Percentiles rank a stretch among this genome's conserved stretches.
phyloP scores from a whole-genome alignment of 768 basidiomycete species.

The Leccinum truebloodii region DNA sequence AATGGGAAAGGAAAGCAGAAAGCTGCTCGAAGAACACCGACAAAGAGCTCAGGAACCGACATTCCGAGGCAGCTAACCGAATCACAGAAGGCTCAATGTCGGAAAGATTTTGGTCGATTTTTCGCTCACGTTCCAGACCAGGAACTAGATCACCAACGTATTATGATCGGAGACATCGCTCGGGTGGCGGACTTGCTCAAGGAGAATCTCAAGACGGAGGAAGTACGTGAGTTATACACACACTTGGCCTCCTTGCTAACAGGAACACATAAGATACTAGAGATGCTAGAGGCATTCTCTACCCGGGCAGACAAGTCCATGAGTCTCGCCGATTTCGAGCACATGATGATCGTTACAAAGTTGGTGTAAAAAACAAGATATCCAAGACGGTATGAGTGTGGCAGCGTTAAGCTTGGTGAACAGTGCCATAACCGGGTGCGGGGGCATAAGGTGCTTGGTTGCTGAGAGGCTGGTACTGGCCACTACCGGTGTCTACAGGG shows the following conservation, averaged over 20 bases:
- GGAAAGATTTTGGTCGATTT: conserved; percentile 69
- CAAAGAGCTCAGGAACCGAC: conserved; percentile 2
- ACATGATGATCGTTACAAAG: conserved; percentile 69
- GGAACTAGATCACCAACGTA: conserved; percentile 51
- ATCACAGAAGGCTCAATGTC: conserved; percentile 54
- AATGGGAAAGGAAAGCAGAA: conserved; percentile 14
- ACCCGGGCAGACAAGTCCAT: conserved; percentile 68
- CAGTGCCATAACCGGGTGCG: conserved; percentile 39
- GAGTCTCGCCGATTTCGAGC: conserved; percentile 66
- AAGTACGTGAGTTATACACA: conserved; percentile 45
- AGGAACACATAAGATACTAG: conserved; percentile 56
- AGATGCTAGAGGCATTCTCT: conserved; percentile 81
- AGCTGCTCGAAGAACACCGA: conserved; percentile 3
- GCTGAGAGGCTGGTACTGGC: conserved; percentile 36
- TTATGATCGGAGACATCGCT: conserved; percentile 68
- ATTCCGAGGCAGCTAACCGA: conserved; percentile 40
- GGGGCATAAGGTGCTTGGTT: conserved; percentile 17
- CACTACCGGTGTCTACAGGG: conserved; percentile 38
- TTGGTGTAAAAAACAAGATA: conserved; percentile 9
- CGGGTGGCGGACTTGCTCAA: conserved; percentile 61
- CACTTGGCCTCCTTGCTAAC: conserved; percentile 2
- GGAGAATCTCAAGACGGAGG: conserved; percentile 72
- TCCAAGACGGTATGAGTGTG: neutral
- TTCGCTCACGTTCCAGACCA: conserved; percentile 56
- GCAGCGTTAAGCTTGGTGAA: conserved; percentile 18